A percentile compares a stretch with the other conserved stretches of the same genome.
phyloP scores from a whole-genome alignment of 345 rosid species.

The Populus nigra region DNA sequence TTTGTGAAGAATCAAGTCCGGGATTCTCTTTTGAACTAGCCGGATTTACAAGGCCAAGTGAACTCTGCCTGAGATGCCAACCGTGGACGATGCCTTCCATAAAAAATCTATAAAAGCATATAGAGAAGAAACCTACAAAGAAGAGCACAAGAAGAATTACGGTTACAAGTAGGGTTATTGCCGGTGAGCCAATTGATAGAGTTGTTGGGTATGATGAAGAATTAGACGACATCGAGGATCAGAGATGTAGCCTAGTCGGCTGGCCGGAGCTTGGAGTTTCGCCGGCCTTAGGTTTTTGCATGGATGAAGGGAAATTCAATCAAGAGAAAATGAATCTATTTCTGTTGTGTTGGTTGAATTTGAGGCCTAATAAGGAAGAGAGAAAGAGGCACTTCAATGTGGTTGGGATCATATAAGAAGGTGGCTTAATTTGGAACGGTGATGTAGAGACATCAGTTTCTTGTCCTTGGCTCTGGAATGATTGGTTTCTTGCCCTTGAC shows the following conservation, averaged over 20 bases:
- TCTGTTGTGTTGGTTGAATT: neutral
- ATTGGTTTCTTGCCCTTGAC: slow-evolving; percentile 31
- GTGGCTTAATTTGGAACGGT: slow-evolving; percentile 32
- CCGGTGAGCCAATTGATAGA: slow-evolving; percentile 32
- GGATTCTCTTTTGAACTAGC: neutral
- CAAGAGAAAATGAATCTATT: neutral
- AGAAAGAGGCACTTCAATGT: neutral
- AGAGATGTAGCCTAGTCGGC: neutral
- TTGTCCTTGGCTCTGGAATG: slow-evolving; percentile 21
- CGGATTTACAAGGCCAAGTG: slow-evolving; percentile 22
- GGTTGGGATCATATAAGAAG: neutral
- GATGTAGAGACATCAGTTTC: slow-evolving; percentile 34
- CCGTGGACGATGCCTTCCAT: slow-evolving; percentile 38
- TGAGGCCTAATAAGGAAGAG: slow-evolving; percentile 15
- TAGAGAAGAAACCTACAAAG: slow-evolving; percentile 60
- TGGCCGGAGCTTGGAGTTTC: slow-evolving; percentile 49
- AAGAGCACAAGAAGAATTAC: slow-evolving; percentile 56
- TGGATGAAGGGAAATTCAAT: slow-evolving; percentile 13
- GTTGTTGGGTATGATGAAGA: neutral
- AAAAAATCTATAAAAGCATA: slow-evolving; percentile 61
- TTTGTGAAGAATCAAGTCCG: slow-evolving; percentile 61
- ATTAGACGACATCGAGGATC: slow-evolving; percentile 41
- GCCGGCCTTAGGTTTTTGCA: slow-evolving; percentile 49
- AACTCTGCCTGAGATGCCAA: slow-evolving; percentile 40
- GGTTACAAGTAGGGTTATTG: slow-evolving; percentile 49